These are phyloP conservation scores for Citrus mangshanensis DNA, from an alignment of 345 rosid genomes.

Conservation along the genomic window DNA sequence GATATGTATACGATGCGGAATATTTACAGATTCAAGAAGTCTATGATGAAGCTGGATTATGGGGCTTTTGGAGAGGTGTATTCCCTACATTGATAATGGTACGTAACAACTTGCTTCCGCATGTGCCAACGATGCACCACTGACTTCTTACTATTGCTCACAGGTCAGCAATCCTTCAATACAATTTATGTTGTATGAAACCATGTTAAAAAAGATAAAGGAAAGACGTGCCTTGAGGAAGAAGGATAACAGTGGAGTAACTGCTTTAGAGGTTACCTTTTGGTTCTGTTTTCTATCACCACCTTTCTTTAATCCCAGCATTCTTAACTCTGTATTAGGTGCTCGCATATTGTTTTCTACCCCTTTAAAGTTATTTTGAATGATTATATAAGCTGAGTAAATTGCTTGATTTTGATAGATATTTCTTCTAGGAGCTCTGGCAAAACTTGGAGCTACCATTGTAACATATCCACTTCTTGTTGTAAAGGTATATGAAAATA, in stretches of 20 bases:
- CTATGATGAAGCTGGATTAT: slow-evolving; percentile 76
- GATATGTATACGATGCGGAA: slow-evolving; percentile 15
- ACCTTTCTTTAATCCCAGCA: slow-evolving; percentile 1
- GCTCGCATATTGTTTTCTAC: neutral
- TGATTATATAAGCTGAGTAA: slow-evolving; percentile 6
- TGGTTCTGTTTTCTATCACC: slow-evolving; percentile 6
- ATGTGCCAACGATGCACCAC: slow-evolving; percentile 17
- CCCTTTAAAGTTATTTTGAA: neutral
- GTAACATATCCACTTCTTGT: slow-evolving; percentile 94
- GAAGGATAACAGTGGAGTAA: slow-evolving; percentile 50
- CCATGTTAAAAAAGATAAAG: slow-evolving; percentile 82
- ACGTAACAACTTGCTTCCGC: slow-evolving; percentile 33
- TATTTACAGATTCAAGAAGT: slow-evolving; percentile 75
- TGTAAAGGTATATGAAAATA: slow-evolving; percentile 55
- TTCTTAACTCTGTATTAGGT: neutral
- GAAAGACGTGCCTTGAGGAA: slow-evolving; percentile 42
- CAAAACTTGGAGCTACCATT: slow-evolving; percentile 96
- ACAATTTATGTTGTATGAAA: slow-evolving; percentile 96
- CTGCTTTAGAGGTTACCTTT: slow-evolving; percentile 76
- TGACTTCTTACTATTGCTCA: slow-evolving; percentile 27
- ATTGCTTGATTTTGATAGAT: slow-evolving; percentile 43
- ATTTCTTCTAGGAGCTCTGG: slow-evolving; percentile 94
- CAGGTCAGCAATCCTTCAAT: slow-evolving; percentile 98
- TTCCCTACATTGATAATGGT: slow-evolving; percentile 96
- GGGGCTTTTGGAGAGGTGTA: slow-evolving; percentile 97